Evolutionary conservation across 768 basidiomycete species (phyloP).

Genomic region (Fistulinella prunicolor): DNA sequence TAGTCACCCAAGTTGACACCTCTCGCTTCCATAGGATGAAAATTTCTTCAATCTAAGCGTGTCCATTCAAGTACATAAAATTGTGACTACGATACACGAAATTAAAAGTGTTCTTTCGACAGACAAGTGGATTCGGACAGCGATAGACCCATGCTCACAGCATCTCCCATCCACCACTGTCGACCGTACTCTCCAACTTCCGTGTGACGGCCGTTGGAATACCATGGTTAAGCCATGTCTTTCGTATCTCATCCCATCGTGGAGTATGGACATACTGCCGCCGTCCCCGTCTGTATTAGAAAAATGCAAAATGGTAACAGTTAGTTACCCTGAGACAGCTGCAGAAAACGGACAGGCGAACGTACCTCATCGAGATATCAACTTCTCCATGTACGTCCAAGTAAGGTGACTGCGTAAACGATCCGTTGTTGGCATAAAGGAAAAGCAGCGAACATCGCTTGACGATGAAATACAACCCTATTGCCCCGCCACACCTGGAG

Average conservation of each 20-base stretch:
- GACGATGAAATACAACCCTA: constrained; percentile 88
- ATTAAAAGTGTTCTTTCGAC: too few relatives aligned
- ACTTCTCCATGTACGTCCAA: constrained; percentile 93
- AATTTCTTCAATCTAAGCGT: too few relatives aligned
- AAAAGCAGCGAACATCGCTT: constrained; percentile 90
- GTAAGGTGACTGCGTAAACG: constrained; percentile 86
- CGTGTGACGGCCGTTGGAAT: constrained; percentile 89
- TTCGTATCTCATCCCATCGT: constrained; percentile 89
- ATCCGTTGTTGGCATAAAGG: constrained; percentile 85
- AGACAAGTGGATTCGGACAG: neutral
- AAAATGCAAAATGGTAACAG: too few relatives aligned
- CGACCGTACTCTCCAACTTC: constrained; percentile 81
- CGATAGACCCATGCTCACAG: constrained; percentile 39
- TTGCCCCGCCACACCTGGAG: constrained; percentile 80
- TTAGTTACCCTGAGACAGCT: neutral
- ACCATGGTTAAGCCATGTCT: constrained; percentile 85
- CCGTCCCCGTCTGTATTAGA: constrained; percentile 66
- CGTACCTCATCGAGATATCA: constrained; percentile 87
- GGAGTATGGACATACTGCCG: constrained; percentile 83
- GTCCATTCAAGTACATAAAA: too few relatives aligned
- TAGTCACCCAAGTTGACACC: neutral
- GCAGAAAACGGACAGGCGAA: neutral
- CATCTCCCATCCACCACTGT: constrained; percentile 93
- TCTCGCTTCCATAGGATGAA: too few relatives aligned
- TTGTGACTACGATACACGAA: neutral